Evolutionary conservation across 2,329 filamentous ascomycete genomes (phyloP), one percentile per base, ranked within the genome.

Genomic region (Chlorencoelia australis): DNA sequence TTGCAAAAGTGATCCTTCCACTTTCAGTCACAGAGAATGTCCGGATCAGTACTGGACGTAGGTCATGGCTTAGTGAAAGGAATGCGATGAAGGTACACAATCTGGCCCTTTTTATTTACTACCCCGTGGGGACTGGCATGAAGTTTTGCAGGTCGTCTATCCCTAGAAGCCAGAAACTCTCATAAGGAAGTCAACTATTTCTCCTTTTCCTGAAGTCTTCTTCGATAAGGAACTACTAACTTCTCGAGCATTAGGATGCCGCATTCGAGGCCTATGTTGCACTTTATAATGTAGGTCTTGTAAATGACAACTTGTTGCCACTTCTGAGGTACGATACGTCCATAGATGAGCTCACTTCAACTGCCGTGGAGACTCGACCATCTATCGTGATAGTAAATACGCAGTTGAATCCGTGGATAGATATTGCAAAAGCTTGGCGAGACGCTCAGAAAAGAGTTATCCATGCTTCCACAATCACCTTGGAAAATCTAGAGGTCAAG

Each of bases 271-370:
- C 87, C 1, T 94, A 88, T 52, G 60, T 73, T 15, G 66, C 66
- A 4, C 65, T 96, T 0, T 77, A 89, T 52, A 49, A 71, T 6
- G 79, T 72, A 17, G 80, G 81, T 0, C 63, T 95, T 4, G 59
- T 96, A 1, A 87, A 84, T 43, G 73, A 93, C 10, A 69, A 94
- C 48, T 60, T 95, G 0, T 65, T 94, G 26, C 89, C 89, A 62
- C 37, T 50, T 7, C 30, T 52, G 33, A 53, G 64, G 25, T 39
- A 49, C 22, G 44, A 56, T 8, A 45, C 51, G 17, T 51, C 56
- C 29, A 47, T 66, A 2, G 47, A 58, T 5, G 65, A 70, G 14
- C 4, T 51, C 60, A 7, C 61, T 69, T 89, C 82, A 76, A 63
- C 73, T 10, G 59, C 57, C 36, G 58, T 63, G 7, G 56, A 64